Evolutionary conservation across 176 grass and related monocot genomes (phyloP), one percentile per base, ranked within the genome.

Genomic region (Zizania latifolia): DNA sequence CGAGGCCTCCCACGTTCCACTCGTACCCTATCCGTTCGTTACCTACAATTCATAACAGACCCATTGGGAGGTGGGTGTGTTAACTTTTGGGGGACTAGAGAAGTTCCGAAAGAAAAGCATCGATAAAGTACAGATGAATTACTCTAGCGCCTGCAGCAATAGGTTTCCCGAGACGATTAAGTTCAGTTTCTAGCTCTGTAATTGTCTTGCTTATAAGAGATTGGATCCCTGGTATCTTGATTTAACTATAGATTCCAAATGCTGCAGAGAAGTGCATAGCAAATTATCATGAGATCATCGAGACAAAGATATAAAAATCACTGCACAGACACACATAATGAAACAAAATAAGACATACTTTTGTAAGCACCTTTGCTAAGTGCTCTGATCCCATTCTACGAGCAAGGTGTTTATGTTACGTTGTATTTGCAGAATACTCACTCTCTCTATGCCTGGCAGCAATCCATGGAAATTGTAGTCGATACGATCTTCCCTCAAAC

Each of bases 131-230:
- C 2, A 4, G 73, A 84, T n/a, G 8, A 74, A 92, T 88, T 90
- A 99, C 96, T 51, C 96, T 89, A 75, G 96, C 92, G 71, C 94
- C 95, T 5, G 78, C 82, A 74, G 89, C 95, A 78, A 92, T 99
- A 32, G 95, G 95, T 67, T 99, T 99, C 68, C 95, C 92, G 27
- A 99, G 86, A 65, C 89, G 91, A 29, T 81, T 84, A 66, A 99
- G 91, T 86, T 99, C 95, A 78, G 81, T 88, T 84, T 99, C 95
- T 70, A 99, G 77, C 84, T 94, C 95, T 73, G 83, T 86, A 71
- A 94, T 85, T 61, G 92, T 92, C 80, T 95, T 99, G 34, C 80
- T 99, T 81, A 99, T 95, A 64, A 99, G 96, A 88, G 96, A 95
- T 23, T 99, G 96, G 37, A 99, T 76, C 30, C 96, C 96, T 0